Base-by-base conservation (phyloP, 495 filamentous ascomycete species). In the Aspergillus incahuasiensis region DNA sequence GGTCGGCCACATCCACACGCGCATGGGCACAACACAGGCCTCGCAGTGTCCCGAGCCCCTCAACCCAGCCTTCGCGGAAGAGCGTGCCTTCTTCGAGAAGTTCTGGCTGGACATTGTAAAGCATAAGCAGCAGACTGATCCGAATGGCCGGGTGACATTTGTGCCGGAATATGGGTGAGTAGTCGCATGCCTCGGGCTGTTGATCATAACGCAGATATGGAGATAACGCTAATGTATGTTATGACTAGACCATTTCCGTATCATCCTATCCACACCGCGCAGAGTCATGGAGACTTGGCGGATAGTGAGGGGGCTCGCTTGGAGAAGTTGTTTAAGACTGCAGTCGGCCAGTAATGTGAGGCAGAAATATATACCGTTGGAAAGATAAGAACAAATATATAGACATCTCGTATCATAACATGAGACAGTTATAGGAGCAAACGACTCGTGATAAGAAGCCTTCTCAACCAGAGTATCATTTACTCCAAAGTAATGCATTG, bases 1-100 rank as follows among this genome's bases (percentile, higher is more conserved):
- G 64, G 66, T 69, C 8, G 50, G 52, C n/a, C 64, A 69, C 42
- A 65, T 67, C 11, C 67, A 69, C 24, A 47, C 67, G 0, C 51
- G 67, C 58, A 69, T 64, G 9, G 67, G 67, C 34, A 69, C 67
- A 32, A 67, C 63, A 3, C 64, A 69, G 34, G 60, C 67, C 4
- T 69, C 67, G 7, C 67, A 69, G 30, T 65, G 62, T 25, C 67
- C 67, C 0, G 62, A 69, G 6, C 67, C 67, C 3, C 44, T 60
- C 1, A 62, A 67, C 44, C 56, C 60, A 1, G 45, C 57, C 20
- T 69, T 67, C 16, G 55, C 57, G 16, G 38, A 61, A 30, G 67
- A 69, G 41, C 53, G 61, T 44, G n/a, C 53, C 5, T 69, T 60
- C 20, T 63, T 69, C 39, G 64, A 69, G 35, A 59, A 55, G 15